phyloP scores from a whole-genome alignment of 495 filamentous ascomycete genomes.

The Penicillium diatomitis region DNA sequence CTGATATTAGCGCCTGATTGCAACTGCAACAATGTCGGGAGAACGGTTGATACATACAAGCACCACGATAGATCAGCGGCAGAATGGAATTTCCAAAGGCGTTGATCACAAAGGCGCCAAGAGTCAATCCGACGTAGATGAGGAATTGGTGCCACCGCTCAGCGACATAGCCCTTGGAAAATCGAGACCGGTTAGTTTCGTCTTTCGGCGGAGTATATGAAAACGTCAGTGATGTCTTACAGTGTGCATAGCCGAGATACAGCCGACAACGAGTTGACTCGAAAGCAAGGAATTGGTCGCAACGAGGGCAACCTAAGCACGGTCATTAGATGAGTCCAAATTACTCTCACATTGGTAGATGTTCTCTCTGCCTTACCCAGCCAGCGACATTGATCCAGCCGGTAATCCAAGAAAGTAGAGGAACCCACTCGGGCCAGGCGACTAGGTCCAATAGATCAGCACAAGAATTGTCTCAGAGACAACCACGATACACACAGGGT shows the following conservation, averaged over 20 bases:
- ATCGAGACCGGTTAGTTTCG: too few relatives aligned
- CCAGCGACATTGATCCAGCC: constrained; percentile 67
- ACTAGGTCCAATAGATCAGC: constrained; percentile 16
- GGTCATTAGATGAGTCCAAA: too few relatives aligned
- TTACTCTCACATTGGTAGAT: not conserved
- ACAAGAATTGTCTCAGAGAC: too few relatives aligned
- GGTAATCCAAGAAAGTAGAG: constrained; percentile 55
- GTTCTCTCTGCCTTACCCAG: constrained; percentile 40
- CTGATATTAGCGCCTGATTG: constrained; percentile 1
- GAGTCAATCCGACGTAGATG: constrained; percentile 55
- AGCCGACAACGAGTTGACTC: constrained; percentile 47
- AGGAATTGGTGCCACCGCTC: constrained; percentile 62
- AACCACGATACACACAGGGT: not conserved
- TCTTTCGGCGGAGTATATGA: too few relatives aligned
- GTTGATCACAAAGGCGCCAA: constrained; percentile 55
- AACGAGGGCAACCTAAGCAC: constrained; percentile 44
- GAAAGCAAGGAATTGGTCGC: constrained; percentile 39
- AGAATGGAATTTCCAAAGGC: constrained; percentile 54
- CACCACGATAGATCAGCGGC: constrained; percentile 50
- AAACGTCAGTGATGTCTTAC: constrained; percentile 2
- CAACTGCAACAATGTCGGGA: not conserved
- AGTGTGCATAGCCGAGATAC: constrained; percentile 45
- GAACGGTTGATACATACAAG: constrained; percentile 15
- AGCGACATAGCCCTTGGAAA: constrained; percentile 33
- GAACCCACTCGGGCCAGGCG: constrained; percentile 47